Conservation (phyloP, 805 yeast genomes). For the Cyberlindnera americana region DNA sequence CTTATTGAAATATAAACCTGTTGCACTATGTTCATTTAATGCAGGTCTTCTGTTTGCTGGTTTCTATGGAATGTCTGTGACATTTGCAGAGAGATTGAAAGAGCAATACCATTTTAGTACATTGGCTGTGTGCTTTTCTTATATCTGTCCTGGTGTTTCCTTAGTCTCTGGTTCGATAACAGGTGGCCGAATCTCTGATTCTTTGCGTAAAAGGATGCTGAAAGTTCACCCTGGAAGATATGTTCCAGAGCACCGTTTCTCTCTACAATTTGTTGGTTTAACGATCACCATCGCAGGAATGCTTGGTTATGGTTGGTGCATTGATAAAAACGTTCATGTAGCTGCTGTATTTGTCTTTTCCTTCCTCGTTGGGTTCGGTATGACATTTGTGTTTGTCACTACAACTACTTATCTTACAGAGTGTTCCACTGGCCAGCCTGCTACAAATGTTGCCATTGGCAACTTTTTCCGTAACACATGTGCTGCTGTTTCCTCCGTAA, state of each 20-base stretch:
- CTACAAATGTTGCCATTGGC: conserved; percentile 51
- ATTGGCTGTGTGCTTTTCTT: conserved; percentile 41
- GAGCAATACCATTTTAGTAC: conserved; percentile 35
- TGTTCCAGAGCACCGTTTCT: conserved; percentile 45
- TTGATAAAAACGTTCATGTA: conserved; percentile 36
- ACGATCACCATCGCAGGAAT: conserved; percentile 41
- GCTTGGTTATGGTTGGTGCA: conserved; percentile 52
- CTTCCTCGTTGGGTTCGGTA: conserved; percentile 47
- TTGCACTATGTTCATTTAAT: conserved; percentile 41
- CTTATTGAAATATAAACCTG: conserved; percentile 40
- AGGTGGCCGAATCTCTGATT: conserved; percentile 48
- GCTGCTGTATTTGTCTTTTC: conserved; percentile 40
- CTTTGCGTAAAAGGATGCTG: conserved; percentile 27
- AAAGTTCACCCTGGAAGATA: conserved; percentile 17
- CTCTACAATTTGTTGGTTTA: conserved; percentile 43
- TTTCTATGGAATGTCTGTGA: conserved; percentile 51
- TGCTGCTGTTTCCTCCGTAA: conserved; percentile 50
- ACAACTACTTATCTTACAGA: conserved; percentile 54
- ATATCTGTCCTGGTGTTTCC: conserved; percentile 51
- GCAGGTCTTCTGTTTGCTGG: conserved; percentile 51
- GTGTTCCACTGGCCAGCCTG: conserved; percentile 45
- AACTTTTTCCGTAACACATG: conserved; percentile 50
- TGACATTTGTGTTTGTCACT: conserved; percentile 53
- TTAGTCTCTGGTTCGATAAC: conserved; percentile 45
- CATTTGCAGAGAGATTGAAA: conserved; percentile 40